Conservation (phyloP, 1,284 basidiomycete genomes). For the Trametes sp. region DNA sequence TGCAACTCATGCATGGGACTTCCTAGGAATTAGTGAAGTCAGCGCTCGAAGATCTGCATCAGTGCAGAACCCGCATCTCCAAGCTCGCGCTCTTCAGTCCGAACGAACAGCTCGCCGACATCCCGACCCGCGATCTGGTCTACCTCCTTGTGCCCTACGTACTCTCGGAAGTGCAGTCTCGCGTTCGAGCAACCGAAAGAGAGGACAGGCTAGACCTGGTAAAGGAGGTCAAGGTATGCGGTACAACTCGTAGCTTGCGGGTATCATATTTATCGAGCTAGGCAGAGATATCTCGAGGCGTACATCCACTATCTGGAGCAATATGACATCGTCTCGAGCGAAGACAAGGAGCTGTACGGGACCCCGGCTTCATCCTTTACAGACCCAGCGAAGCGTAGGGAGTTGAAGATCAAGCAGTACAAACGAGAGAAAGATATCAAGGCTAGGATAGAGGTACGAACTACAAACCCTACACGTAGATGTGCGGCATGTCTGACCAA, state of each 20-base stretch:
- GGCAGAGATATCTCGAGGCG: constrained; percentile 61
- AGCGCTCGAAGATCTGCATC: constrained; percentile 59
- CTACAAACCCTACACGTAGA: no score
- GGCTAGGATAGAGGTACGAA: constrained; percentile 68
- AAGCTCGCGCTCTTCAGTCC: constrained; percentile 82
- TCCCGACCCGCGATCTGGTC: constrained; percentile 81
- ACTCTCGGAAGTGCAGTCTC: constrained; percentile 74
- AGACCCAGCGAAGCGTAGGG: constrained; percentile 77
- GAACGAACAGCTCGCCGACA: constrained; percentile 88
- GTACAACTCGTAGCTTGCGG: no score
- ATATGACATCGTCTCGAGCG: constrained; percentile 74
- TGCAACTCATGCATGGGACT: neutral
- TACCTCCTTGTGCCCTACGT: constrained; percentile 85
- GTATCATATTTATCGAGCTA: constrained; percentile 4
- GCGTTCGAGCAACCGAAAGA: constrained; percentile 64
- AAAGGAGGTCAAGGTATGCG: constrained; percentile 27
- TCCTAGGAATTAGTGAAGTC: constrained; percentile 64
- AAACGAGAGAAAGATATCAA: constrained; percentile 84
- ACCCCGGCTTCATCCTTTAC: constrained; percentile 54
- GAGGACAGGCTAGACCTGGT: constrained; percentile 58
- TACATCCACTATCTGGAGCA: constrained; percentile 69
- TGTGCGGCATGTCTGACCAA: neutral
- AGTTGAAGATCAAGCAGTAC: constrained; percentile 89
- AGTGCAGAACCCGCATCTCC: constrained; percentile 57
- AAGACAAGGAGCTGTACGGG: constrained; percentile 64